Conservation (phyloP, 2,329 filamentous ascomycete species). For the Fusarium chaquense region DNA sequence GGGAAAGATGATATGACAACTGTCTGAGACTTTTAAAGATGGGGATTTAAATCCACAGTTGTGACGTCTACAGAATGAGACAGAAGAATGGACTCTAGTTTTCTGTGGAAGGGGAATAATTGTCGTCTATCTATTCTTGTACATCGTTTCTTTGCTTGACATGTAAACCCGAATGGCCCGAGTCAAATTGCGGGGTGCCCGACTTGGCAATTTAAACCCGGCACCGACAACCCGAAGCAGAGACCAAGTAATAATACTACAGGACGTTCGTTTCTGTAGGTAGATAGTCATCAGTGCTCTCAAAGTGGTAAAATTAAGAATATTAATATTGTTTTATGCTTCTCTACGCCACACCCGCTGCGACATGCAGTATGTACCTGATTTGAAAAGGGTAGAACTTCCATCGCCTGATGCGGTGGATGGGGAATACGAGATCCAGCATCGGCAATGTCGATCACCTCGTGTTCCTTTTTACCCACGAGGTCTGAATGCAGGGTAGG, state of each 20-base stretch:
- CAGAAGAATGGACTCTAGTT: conserved; percentile 6
- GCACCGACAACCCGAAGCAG: conserved; percentile 17
- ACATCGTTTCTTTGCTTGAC: neutral
- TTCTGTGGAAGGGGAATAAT: conserved; percentile 5
- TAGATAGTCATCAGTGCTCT: neutral
- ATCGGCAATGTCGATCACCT: conserved; percentile 37
- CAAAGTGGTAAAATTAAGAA: neutral
- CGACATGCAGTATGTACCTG: neutral
- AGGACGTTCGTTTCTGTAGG: neutral
- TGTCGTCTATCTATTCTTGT: conserved; percentile 5
- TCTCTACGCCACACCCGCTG: conserved; percentile 1
- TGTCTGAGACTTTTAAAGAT: neutral
- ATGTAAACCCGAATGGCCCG: conserved; percentile 2
- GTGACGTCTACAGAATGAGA: conserved; percentile 16
- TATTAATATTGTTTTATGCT: conserved; percentile 15
- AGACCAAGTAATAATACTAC: conserved; percentile 22
- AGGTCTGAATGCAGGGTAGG: conserved; percentile 10
- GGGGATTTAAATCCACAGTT: too few relatives aligned
- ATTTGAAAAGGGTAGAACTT: neutral
- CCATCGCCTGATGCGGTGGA: conserved; percentile 33
- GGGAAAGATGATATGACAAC: neutral
- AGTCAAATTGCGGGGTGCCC: conserved; percentile 23
- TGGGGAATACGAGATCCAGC: conserved; percentile 45
- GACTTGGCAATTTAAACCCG: conserved; percentile 21
- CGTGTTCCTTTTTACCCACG: conserved; percentile 34